Conservation (phyloP, 2,329 filamentous ascomycete genomes). For the Cladosporium sp. region DNA sequence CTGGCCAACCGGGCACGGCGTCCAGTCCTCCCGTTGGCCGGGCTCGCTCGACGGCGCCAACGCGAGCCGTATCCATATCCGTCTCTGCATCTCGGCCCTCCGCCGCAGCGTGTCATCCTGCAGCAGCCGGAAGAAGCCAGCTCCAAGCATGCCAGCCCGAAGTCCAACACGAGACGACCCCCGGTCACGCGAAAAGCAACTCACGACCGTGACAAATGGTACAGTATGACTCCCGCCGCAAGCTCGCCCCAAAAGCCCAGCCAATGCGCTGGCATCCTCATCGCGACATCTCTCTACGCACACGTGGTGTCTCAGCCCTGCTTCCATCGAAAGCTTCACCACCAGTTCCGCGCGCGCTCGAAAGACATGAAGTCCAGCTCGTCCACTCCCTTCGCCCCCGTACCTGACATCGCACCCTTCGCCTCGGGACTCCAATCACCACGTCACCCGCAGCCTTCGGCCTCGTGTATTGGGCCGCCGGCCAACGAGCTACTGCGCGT, state of each 20-base stretch:
- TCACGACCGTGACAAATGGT: too few relatives aligned
- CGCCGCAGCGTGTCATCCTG: slow-evolving; percentile 8
- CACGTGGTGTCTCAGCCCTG: too few relatives aligned
- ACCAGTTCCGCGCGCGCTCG: too few relatives aligned
- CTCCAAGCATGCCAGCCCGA: slow-evolving; percentile 7
- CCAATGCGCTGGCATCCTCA: too few relatives aligned
- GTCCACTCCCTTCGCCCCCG: slow-evolving; percentile 6
- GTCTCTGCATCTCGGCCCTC: background rate
- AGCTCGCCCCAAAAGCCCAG: too few relatives aligned
- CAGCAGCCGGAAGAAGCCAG: slow-evolving; percentile 2
- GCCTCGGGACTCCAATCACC: slow-evolving; percentile 9
- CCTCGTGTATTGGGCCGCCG: slow-evolving; percentile 11
- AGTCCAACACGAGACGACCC: slow-evolving; percentile 7
- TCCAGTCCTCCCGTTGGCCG: too few relatives aligned
- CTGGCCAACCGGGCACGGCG: too few relatives aligned
- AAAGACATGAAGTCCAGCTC: slow-evolving; percentile 9
- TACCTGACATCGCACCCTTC: slow-evolving; percentile 7
- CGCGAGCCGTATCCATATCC: too few relatives aligned
- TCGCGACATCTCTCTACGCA: too few relatives aligned
- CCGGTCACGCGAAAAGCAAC: background rate
- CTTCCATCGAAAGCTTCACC: too few relatives aligned
- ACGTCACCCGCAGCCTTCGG: slow-evolving; percentile 2
- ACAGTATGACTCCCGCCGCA: too few relatives aligned
- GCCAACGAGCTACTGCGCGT: background rate
- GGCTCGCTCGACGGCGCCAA: too few relatives aligned